These are phyloP conservation scores for Aspergillus indologenus DNA, from an alignment of 495 filamentous ascomycete genomes.

Conservation along the genomic window DNA sequence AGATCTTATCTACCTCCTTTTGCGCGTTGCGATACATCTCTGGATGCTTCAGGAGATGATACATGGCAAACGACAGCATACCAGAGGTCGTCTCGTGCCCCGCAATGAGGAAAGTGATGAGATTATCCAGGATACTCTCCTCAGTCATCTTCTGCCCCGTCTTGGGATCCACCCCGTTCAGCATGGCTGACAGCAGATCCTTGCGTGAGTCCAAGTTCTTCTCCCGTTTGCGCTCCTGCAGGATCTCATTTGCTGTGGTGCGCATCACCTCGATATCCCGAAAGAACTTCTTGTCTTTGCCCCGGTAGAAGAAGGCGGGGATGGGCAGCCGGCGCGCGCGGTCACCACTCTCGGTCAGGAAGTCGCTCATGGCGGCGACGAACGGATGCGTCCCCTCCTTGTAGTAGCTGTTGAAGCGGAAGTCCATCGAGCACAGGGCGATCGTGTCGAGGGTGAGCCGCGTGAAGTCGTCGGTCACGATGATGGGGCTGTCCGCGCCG, in stretches of 20 bases:
- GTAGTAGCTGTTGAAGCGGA: conserved; percentile 75
- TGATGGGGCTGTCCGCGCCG: conserved; percentile 54
- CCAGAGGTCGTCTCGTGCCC: conserved; percentile 74
- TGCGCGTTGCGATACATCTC: conserved; percentile 57
- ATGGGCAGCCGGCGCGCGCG: conserved; percentile 52
- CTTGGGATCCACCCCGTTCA: conserved; percentile 62
- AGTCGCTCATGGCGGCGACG: conserved; percentile 59
- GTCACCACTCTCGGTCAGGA: conserved; percentile 53
- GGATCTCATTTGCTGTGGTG: conserved; percentile 54
- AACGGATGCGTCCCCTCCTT: conserved; percentile 65
- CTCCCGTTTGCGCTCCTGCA: conserved; percentile 58
- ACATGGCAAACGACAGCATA: conserved; percentile 52
- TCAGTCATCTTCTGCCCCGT: conserved; percentile 63
- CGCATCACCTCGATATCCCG: conserved; percentile 55
- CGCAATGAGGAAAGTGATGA: conserved; percentile 58
- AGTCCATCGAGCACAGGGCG: conserved; percentile 69
- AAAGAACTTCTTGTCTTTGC: conserved; percentile 54
- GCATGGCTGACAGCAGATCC: conserved; percentile 69
- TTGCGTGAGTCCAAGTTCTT: conserved; percentile 55
- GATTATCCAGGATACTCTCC: conserved; percentile 61
- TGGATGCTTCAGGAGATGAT: conserved; percentile 61
- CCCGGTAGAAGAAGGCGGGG: conserved; percentile 46
- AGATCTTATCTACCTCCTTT: conserved; percentile 63
- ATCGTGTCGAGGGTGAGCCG: conserved; percentile 71
- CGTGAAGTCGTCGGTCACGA: conserved; percentile 69